Base-by-base conservation (phyloP, 2,329 filamentous ascomycete species). In the Coniochaeta pulveracea region DNA sequence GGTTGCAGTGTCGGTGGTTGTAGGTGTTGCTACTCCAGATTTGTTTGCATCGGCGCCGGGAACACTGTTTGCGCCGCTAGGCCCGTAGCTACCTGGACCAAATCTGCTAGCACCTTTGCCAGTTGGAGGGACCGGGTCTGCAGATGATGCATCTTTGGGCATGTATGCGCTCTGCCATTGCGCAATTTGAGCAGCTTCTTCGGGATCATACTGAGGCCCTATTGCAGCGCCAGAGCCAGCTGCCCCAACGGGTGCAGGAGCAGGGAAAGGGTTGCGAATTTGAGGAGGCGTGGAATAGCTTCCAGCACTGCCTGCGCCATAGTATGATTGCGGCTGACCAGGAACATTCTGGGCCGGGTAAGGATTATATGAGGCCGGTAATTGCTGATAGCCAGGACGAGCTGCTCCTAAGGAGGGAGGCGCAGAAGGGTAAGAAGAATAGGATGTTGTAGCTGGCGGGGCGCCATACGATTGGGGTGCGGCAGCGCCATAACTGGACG, bases 91-190 rank as follows among this genome's bases (percentile, higher is more conserved):
- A n/a, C n/a, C n/a, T n/a, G n/a, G n/a, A n/a, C n/a, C n/a, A n/a
- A n/a, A n/a, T n/a, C n/a, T n/a, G n/a, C n/a, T n/a, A 33, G 51
- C 33, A 40, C 40, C 37, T 40, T 43, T 35, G 8, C 34, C 33
- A 6, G 40, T 44, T 24, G 54, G 44, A 11, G 37, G 37, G 17
- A 37, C 41, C 19, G 36, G 37, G 15, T 45, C 39, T 4, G 34
- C 44, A 6, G 49, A 52, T 22, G 52, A 50, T 9, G 67, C 62
- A 32, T 81, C 77, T 45, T 72, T 78, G 32, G 66, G 69, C 41
- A 76, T 72, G 56, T 94, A 94, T 17, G 86, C 85, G 56, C 81
- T 89, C 57, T 93, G 86, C 85, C 89, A 95, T 56, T 93, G 84
- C 31, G 88, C 86, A 40, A 95, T 88, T 55, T 93, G 85, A 19